Evolutionary conservation across 2,329 filamentous ascomycete genomes (phyloP).

Genomic region (Ophidiomyces ophidiicola): DNA sequence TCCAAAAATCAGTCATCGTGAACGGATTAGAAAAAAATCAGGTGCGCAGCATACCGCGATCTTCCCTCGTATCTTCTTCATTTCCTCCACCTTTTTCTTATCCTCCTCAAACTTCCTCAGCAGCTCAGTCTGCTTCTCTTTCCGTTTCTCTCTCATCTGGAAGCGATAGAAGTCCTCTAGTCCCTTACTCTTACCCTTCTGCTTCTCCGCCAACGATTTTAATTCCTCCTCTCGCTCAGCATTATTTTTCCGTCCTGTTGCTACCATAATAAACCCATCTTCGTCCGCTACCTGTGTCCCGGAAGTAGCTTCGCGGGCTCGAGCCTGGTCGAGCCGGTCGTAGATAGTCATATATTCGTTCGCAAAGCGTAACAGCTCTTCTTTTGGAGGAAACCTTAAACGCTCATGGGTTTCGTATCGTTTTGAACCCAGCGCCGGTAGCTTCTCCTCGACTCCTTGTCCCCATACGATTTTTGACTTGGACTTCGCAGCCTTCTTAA

Average conservation of each 20-base stretch:
- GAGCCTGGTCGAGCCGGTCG: conserved; percentile 51
- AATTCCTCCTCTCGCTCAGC: conserved; percentile 62
- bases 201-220: conserved; percentile 46
- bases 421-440: conserved; percentile 44
- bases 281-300: conserved; percentile 73
- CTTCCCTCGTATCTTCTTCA: conserved; percentile 55
- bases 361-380: conserved; percentile 56
- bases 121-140: conserved; percentile 58
- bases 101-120: conserved; percentile 66
- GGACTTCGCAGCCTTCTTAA: conserved; percentile 46
- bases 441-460: conserved; percentile 43
- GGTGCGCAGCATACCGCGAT: conserved; percentile 40
- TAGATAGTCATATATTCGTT: conserved; percentile 83
- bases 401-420: conserved; percentile 53
- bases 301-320: conserved; percentile 49
- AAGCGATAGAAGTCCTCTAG: conserved; percentile 70
- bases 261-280: conserved; percentile 91
- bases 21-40: too few relatives aligned
- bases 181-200: conserved; percentile 53
- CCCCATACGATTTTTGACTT: conserved; percentile 51
- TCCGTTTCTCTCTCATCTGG: conserved; percentile 67
- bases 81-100: conserved; percentile 55
- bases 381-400: conserved; percentile 57
- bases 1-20: conserved; percentile 3
- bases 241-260: conserved; percentile 61